Percentiles rank a stretch among this genome's conserved stretches.
These are phyloP conservation scores for maize (Zea mays) DNA, from an alignment of 176 grass and related monocot genomes.

Conservation along the genomic window Zm-B73-REFERENCE-NAM-5.0 NC_050098.1:30645001-30645500, in stretches of 20 bases:
- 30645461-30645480: slow-evolving; percentile 8
- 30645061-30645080: slow-evolving; percentile 63
- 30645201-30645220: slow-evolving; percentile 53
- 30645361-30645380: slow-evolving; percentile 53
- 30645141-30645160: slow-evolving; percentile 90
- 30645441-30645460: slow-evolving; percentile 21
- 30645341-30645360: slow-evolving; percentile 75
- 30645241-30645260: slow-evolving; percentile 21
- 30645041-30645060: slow-evolving; percentile 14
- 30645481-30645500: slow-evolving; percentile 13
- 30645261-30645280: slow-evolving; percentile 14
- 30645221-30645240: slow-evolving; percentile 8
- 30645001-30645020: slow-evolving; percentile 2
- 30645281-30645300: slow-evolving; percentile 63
- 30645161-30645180: slow-evolving; percentile 90
- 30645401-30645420: slow-evolving; percentile 64
- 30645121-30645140: slow-evolving; percentile 73
- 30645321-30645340: slow-evolving; percentile 74
- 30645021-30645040: slow-evolving; percentile 13
- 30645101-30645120: slow-evolving; percentile 97
- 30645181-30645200: slow-evolving; percentile 75
- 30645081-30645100: slow-evolving; percentile 81
- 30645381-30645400: slow-evolving; percentile 59
- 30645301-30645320: slow-evolving; percentile 75
- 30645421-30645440: slow-evolving; percentile 43